Base-by-base conservation (phyloP, 805 yeast genomes). In the Nakazawaea populi region DNA sequence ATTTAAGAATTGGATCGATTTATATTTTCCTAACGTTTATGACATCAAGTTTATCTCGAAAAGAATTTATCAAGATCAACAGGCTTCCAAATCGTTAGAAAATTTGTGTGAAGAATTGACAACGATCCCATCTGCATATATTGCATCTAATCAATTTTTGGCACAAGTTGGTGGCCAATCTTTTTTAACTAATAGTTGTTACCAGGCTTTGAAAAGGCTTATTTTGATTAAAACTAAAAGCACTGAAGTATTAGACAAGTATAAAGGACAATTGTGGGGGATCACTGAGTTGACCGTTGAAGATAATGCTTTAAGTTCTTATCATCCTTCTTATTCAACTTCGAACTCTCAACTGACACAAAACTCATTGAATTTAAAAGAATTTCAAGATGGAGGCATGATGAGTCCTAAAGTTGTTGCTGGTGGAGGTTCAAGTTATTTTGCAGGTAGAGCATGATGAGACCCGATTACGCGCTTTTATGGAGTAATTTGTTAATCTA, bases 1-100 rank as follows among this genome's bases (percentile, higher is more conserved):
- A 37, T 92, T 89, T 60, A 75, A 83, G 54, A 73, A 81, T 74
- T 82, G 89, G 77, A 73, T 89, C 41, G 66, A 75, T 38, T 73
- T 80, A 46, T 89, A 79, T 65, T 89, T 94, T 73, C 96, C 97
- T 18, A 82, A 78, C 52, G 78, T 87, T 48, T 89, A 80, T 66
- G 99, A 92, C 63, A 79, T 94, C 61, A 94, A 92, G 65, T 72
- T 70, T 31, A 64, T 80, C 29, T 63, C 74, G 14, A 56, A 51
- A 40, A 44, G 46, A 24, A 53, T 64, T 12, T 52, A 61, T 44
- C 54, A 34, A 54, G 56, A 49, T 56, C 57, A 53, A 18, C 36
- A 34, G 31, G 52, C 54, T 46, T 52, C 47, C 31, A 48, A 63
- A 60, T 74, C 83, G 1, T 69, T 85, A 39, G 88, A 85, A 58